Percentiles rank a stretch among this genome's conserved stretches.
Conservation (phyloP, 2,329 filamentous ascomycete genomes). For the Monilinia fructicola region DNA sequence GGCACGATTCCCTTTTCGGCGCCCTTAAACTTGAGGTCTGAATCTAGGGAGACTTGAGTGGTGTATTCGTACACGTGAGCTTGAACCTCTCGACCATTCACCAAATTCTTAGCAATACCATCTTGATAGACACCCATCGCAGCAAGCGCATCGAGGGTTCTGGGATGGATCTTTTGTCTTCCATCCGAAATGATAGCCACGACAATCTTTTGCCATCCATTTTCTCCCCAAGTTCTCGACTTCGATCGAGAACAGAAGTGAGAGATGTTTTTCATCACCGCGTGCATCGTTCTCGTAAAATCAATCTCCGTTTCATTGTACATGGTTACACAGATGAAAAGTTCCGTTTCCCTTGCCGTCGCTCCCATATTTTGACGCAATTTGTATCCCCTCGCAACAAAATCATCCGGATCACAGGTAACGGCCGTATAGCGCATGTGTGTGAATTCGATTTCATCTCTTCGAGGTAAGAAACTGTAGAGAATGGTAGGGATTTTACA, state of each 20-base stretch:
- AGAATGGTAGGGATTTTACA: conserved; percentile 99
- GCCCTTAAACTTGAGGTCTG: conserved; percentile 97
- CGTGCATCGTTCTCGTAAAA: conserved; percentile 97
- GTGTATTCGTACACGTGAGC: conserved; percentile 99
- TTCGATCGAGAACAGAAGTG: conserved; percentile 93
- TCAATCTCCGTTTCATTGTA: conserved; percentile 98
- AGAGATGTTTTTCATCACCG: conserved; percentile 95
- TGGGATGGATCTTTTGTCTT: conserved; percentile 86
- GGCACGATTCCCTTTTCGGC: conserved; percentile 98
- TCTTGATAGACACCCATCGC: conserved; percentile 98
- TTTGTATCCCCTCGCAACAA: conserved; percentile 84
- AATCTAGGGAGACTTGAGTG: conserved; percentile 92
- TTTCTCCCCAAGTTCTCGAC: conserved; percentile 93
- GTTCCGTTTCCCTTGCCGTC: conserved; percentile 83
- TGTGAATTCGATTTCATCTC: conserved; percentile 94
- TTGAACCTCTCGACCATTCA: conserved; percentile 93
- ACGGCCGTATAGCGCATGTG: conserved; percentile 99
- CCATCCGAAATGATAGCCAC: conserved; percentile 96
- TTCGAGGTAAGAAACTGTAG: conserved; percentile 90
- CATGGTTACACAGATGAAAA: conserved; percentile 98
- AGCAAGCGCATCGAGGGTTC: conserved; percentile 89
- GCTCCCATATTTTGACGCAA: conserved; percentile 85
- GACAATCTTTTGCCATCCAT: conserved; percentile 98
- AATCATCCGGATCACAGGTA: conserved; percentile 97
- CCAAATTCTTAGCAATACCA: conserved; percentile 96